Conservation (phyloP, 371 early-diverging fungal species). For the Apophysomyces trapeziformis region DNA sequence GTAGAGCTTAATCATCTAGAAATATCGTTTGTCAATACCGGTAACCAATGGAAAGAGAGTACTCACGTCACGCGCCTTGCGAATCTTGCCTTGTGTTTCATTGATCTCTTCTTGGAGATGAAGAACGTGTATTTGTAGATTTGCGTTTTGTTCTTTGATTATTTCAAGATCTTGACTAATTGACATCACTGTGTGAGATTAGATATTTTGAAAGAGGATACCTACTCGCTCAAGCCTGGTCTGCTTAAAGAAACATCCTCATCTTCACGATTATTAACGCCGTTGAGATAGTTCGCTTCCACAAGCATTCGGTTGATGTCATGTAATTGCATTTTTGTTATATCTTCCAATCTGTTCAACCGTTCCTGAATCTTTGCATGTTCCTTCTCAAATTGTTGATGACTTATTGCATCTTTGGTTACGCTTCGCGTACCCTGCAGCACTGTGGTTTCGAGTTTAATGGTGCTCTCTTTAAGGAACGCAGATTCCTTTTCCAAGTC, state of each 20-base stretch:
- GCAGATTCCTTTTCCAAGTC: constrained; percentile 52
- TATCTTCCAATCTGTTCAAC: constrained; percentile 64
- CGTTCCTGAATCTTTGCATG: constrained; percentile 66
- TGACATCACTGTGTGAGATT: not conserved
- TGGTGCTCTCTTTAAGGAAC: constrained; percentile 38
- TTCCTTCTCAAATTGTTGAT: constrained; percentile 51
- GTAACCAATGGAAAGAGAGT: not conserved
- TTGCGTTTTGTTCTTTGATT: constrained; percentile 67
- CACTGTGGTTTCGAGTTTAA: constrained; percentile 33
- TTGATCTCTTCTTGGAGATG: constrained; percentile 74
- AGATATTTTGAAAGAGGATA: not conserved
- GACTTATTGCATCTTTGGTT: constrained; percentile 33
- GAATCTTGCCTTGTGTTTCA: constrained; percentile 69
- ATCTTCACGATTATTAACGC: constrained; percentile 37
- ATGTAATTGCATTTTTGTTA: constrained; percentile 63
- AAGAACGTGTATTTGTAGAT: constrained; percentile 59
- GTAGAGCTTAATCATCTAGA: constrained; percentile 58
- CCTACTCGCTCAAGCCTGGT: constrained; percentile 52
- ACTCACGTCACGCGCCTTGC: constrained; percentile 78
- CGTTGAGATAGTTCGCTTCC: constrained; percentile 62
- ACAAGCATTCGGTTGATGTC: constrained; percentile 72
- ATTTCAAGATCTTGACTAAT: constrained; percentile 49
- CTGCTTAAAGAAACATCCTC: constrained; percentile 34
- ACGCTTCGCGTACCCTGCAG: constrained; percentile 46
- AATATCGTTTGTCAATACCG: not conserved